Evolutionary conservation across 768 basidiomycete genomes (phyloP).

Genomic region (Hysterangium stoloniferum): DNA sequence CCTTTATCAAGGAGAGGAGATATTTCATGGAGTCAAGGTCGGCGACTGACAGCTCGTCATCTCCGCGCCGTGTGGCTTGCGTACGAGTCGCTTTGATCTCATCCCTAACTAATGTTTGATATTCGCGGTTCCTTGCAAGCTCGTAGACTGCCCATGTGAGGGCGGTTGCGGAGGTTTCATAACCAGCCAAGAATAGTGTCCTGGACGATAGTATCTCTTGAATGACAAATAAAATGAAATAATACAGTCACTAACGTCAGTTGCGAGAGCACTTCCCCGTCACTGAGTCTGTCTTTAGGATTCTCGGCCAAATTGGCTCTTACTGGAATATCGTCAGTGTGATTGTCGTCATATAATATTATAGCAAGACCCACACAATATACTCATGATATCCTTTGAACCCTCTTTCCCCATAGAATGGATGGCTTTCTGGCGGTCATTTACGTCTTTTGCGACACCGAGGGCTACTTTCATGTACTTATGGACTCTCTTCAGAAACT

Average conservation of each 20-base stretch:
- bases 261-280: constrained; percentile 27
- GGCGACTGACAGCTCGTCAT: constrained; percentile 21
- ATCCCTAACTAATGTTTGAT: constrained; percentile 19
- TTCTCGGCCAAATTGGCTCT: constrained; percentile 25
- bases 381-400: constrained; percentile 27
- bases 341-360: neutral
- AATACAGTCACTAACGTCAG: constrained; percentile 19
- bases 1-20: constrained; percentile 27
- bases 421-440: constrained; percentile 19
- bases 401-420: constrained; percentile 17
- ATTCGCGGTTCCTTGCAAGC: constrained; percentile 20
- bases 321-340: constrained; percentile 14
- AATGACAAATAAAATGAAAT: neutral
- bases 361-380: constrained; percentile 20
- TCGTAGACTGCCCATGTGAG: constrained; percentile 25
- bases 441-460: constrained; percentile 17
- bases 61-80: constrained; percentile 18
- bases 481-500: constrained; percentile 24
- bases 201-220: neutral
- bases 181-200: constrained; percentile 15
- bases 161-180: constrained; percentile 24
- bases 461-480: constrained; percentile 20
- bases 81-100: constrained; percentile 21
- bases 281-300: constrained; percentile 21
- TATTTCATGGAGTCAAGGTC: constrained; percentile 29